Evolutionary conservation across 768 basidiomycete species (phyloP).

Genomic region (Mycena rebaudengoi): DNA sequence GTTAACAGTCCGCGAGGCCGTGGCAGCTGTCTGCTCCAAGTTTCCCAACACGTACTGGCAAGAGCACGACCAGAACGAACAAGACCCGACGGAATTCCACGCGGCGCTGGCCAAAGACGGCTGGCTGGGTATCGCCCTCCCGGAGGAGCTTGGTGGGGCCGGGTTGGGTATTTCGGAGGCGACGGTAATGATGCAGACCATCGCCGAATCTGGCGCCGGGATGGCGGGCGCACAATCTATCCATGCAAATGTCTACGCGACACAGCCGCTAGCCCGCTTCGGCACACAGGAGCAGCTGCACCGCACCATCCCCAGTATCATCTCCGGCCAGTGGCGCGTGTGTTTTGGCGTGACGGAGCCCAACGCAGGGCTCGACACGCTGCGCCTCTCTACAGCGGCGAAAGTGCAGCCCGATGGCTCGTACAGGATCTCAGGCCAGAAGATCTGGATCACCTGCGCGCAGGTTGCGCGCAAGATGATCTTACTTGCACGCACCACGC

Average conservation of each 20-base stretch:
- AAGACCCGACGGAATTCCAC: slow-evolving; percentile 16
- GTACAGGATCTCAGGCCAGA: slow-evolving; percentile 18
- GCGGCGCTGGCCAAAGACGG: slow-evolving; percentile 16
- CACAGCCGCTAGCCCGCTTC: slow-evolving; percentile 19
- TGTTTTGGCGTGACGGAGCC: slow-evolving; percentile 31
- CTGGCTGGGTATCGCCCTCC: slow-evolving; percentile 23
- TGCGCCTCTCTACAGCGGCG: slow-evolving; percentile 19
- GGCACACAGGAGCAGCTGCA: slow-evolving; percentile 11
- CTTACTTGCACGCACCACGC: slow-evolving; percentile 26
- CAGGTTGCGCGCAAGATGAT: slow-evolving; percentile 28
- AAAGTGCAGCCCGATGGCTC: slow-evolving; percentile 1
- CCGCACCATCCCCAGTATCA: slow-evolving; percentile 12
- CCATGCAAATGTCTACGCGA: slow-evolving; percentile 30
- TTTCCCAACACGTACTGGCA: slow-evolving; percentile 26
- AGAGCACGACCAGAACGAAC: slow-evolving; percentile 6
- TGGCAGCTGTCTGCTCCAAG: background rate
- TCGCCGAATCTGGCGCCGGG: slow-evolving; percentile 26
- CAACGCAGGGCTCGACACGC: slow-evolving; percentile 23
- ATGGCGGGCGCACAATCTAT: slow-evolving; percentile 28
- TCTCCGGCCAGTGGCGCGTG: slow-evolving; percentile 21
- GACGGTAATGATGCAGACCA: slow-evolving; percentile 32
- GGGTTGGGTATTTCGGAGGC: slow-evolving; percentile 29
- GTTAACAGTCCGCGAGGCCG: slow-evolving; percentile 10
- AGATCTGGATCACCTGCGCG: slow-evolving; percentile 24
- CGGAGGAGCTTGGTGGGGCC: slow-evolving; percentile 23